A percentile compares a stretch with the other conserved stretches of the same genome.
These are phyloP conservation scores for Euphorbia celastroides DNA, from an alignment of 441 rosid species.

Conservation along the genomic window DNA sequence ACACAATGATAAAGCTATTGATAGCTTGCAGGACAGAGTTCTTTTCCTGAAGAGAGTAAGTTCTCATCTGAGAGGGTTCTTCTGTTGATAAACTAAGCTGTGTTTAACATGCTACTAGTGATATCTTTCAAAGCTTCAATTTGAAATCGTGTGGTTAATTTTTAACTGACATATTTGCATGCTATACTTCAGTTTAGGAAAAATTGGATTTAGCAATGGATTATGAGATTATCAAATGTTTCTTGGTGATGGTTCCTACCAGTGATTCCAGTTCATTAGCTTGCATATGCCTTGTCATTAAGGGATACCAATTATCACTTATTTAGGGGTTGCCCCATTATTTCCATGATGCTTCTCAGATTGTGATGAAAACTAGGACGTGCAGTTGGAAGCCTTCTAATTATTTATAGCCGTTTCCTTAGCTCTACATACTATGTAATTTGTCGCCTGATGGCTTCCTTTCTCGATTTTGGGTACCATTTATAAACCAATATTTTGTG, in stretches of 20 bases:
- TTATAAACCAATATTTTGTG: too few species aligned
- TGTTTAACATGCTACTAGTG: too few species aligned
- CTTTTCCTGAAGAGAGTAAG: slow-evolving; percentile 67
- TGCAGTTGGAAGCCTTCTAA: too few species aligned
- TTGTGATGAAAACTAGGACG: background rate
- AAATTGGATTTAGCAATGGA: background rate
- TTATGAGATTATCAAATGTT: slow-evolving; percentile 6
- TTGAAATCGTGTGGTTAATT: too few species aligned
- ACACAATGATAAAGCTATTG: slow-evolving; percentile 67
- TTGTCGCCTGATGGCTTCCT: too few species aligned
- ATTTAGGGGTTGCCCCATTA: background rate
- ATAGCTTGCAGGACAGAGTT: slow-evolving; percentile 63
- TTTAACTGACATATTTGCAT: too few species aligned
- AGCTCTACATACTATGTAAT: too few species aligned
- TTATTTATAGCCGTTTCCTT: too few species aligned
- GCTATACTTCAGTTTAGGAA: too few species aligned
- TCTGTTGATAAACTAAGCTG: slow-evolving; percentile 10
- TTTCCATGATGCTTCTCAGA: background rate
- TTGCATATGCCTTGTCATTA: background rate
- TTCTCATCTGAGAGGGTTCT: slow-evolving; percentile 11
- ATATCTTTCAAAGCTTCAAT: too few species aligned
- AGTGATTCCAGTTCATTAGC: background rate
- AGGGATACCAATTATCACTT: background rate
- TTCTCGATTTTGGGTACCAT: too few species aligned
- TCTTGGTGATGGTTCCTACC: background rate